Conservation (phyloP, 148 eudicot genomes). For the Rheum nobile region DNA sequence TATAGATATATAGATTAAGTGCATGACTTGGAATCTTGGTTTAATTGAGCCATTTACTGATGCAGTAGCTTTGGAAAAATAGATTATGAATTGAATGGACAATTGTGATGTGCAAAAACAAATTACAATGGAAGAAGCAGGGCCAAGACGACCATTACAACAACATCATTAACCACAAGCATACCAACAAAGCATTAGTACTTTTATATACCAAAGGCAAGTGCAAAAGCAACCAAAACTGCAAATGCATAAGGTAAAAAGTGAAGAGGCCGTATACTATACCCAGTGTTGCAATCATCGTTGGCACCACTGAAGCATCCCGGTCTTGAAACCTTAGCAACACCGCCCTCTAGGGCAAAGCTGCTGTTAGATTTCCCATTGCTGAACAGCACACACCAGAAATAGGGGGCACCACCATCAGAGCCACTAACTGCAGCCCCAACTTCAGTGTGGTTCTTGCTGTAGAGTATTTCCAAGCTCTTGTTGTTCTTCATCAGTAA, state of each 20-base stretch:
- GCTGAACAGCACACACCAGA: constrained; percentile 92
- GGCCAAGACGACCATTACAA: constrained; percentile 1
- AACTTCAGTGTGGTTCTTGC: constrained; percentile 76
- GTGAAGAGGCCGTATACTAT: constrained; percentile 12
- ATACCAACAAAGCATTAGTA: neutral
- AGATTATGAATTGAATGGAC: neutral
- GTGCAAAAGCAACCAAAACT: constrained; percentile 20
- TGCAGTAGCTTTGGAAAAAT: neutral
- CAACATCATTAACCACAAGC: neutral
- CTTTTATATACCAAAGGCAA: constrained; percentile 23
- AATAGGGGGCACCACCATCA: constrained; percentile 66
- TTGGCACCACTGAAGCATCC: constrained; percentile 94
- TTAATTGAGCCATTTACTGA: neutral
- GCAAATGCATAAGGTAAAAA: constrained; percentile 26
- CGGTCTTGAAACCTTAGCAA: constrained; percentile 46
- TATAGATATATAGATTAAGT: too few relatives aligned
- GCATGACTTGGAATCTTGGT: neutral
- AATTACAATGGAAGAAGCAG: neutral
- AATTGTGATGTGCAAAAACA: constrained; percentile 1
- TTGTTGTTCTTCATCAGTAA: constrained; percentile 48
- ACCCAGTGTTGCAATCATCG: constrained; percentile 52
- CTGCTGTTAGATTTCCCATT: constrained; percentile 57
- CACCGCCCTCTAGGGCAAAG: constrained; percentile 52
- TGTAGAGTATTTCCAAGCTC: constrained; percentile 59
- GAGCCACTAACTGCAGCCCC: constrained; percentile 92